These are phyloP conservation scores for Neurospora sp. DNA, from an alignment of 495 filamentous ascomycete genomes.

Conservation along the genomic window DNA sequence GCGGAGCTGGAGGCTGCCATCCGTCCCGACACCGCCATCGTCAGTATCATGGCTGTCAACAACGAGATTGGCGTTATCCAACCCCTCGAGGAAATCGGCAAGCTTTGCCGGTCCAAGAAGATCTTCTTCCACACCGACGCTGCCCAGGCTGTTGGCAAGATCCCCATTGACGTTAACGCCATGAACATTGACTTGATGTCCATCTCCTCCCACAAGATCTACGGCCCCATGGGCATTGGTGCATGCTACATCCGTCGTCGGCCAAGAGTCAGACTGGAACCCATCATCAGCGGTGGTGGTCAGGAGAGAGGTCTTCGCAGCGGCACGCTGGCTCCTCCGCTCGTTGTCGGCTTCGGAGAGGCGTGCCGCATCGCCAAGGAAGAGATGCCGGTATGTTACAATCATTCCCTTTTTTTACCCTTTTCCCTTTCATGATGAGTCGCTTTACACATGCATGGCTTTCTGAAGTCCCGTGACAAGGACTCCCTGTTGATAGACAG, in stretches of 20 bases:
- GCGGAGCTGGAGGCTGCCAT: conserved; percentile 83
- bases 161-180: conserved; percentile 90
- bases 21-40: conserved; percentile 78
- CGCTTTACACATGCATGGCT: conserved; percentile 63
- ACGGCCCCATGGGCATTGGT: conserved; percentile 93
- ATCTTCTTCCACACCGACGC: conserved; percentile 98
- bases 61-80: conserved; percentile 99
- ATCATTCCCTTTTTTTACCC: background rate
- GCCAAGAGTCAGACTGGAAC: conserved; percentile 87
- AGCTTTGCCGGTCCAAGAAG: conserved; percentile 82
- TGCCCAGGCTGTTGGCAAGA: conserved; percentile 95
- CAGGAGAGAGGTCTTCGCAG: conserved; percentile 91
- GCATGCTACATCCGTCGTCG: conserved; percentile 90
- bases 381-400: conserved; percentile 69
- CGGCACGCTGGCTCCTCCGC: conserved; percentile 81
- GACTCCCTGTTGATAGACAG: conserved; percentile 42
- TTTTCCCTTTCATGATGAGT: conserved; percentile 43
- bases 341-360: conserved; percentile 90
- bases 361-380: conserved; percentile 84
- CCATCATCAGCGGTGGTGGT: conserved; percentile 90
- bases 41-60: conserved; percentile 98
- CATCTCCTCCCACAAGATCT: conserved; percentile 98
- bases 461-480: conserved; percentile 43
- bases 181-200: conserved; percentile 98
- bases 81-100: conserved; percentile 86